Evolutionary conservation across 1,284 basidiomycete species (phyloP).

Genomic region (Veloboletus limbatus): DNA sequence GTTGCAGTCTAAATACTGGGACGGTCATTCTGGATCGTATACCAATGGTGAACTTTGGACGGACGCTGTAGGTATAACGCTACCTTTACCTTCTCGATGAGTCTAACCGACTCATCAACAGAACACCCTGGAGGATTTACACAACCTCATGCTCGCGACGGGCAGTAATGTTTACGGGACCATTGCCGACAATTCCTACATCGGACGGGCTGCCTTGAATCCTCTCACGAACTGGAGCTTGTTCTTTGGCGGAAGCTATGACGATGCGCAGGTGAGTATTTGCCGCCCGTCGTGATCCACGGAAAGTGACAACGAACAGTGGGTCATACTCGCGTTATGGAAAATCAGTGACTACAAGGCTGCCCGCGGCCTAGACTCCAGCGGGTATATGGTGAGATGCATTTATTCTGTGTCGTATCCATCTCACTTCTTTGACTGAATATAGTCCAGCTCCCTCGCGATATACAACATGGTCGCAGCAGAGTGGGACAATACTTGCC

Average conservation of each 20-base stretch:
- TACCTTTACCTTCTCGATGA: not conserved
- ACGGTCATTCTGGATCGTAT: too few species aligned
- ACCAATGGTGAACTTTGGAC: conserved; percentile 53
- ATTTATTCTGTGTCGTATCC: not conserved
- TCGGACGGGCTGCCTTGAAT: conserved; percentile 42
- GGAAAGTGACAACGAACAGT: conserved; percentile 33
- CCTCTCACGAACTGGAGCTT: conserved; percentile 40
- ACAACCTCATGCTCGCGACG: conserved; percentile 50
- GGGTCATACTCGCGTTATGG: conserved; percentile 51
- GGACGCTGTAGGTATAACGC: conserved; percentile 40
- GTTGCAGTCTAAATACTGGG: conserved; percentile 43
- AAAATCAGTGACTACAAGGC: conserved; percentile 53
- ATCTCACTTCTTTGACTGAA: conserved; percentile 4
- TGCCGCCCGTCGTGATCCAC: not conserved
- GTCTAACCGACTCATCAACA: conserved; percentile 18
- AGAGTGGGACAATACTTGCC: conserved; percentile 43
- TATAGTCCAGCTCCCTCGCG: conserved; percentile 40
- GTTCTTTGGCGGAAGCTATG: conserved; percentile 45
- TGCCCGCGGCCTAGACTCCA: conserved; percentile 34
- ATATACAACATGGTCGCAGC: conserved; percentile 49
- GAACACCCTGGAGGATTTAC: conserved; percentile 55
- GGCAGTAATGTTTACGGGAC: conserved; percentile 38
- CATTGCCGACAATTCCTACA: conserved; percentile 42
- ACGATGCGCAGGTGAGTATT: conserved; percentile 49
- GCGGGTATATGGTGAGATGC: conserved; percentile 38